Percentiles rank a stretch among this genome's conserved stretches.
Evolutionary conservation across 2,329 filamentous ascomycete species (phyloP).

Genomic region (Colletotrichum incanum): DNA sequence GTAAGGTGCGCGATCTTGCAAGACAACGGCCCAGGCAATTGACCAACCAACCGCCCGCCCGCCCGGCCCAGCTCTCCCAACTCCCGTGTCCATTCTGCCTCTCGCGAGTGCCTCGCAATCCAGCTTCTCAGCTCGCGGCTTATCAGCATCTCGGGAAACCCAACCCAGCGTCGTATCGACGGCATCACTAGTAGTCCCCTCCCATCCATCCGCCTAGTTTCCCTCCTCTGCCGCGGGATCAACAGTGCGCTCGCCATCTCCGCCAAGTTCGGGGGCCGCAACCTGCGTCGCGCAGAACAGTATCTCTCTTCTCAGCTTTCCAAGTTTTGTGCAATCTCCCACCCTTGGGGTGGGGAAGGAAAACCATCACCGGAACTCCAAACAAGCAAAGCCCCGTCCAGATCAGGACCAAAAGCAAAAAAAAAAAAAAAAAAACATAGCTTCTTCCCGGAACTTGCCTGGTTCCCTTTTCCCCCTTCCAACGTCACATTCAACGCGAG

Average conservation of each 20-base stretch:
- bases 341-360: neutral
- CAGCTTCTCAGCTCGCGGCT: neutral
- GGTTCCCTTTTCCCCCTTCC: neutral
- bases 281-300: neutral
- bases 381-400: neutral
- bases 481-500: constrained; percentile 6
- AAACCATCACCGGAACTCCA: neutral
- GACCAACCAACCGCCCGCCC: neutral
- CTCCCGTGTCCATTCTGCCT: neutral
- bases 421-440: too few relatives aligned
- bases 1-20: neutral
- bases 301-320: neutral
- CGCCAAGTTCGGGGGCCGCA: too few relatives aligned
- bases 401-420: neutral
- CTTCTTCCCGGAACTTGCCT: neutral
- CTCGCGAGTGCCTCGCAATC: neutral
- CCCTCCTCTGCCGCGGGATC: too few relatives aligned
- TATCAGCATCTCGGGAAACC: neutral
- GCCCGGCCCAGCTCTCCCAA: neutral
- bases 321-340: neutral
- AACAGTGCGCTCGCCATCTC: neutral
- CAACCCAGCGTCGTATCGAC: neutral
- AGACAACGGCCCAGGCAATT: neutral
- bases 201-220: neutral
- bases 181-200: neutral